Evolutionary conservation across 345 rosid species (phyloP).

Genomic region (Ceriops decandra): DNA sequence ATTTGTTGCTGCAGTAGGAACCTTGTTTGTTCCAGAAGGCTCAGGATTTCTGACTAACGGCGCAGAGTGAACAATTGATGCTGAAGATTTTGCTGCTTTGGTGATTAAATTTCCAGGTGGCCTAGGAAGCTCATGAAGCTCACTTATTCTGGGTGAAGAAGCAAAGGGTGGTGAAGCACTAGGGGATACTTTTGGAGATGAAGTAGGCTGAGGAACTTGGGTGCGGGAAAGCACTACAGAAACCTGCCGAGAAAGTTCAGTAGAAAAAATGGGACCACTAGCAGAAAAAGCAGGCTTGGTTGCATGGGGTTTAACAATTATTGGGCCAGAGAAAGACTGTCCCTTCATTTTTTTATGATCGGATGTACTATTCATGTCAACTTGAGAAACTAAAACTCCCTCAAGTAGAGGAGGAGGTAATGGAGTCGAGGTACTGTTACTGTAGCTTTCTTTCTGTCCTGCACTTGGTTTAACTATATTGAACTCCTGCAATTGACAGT

Average conservation of each 20-base stretch:
- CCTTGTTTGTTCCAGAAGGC: conserved; percentile 30
- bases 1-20: conserved; percentile 37
- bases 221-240: conserved; percentile 44
- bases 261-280: conserved; percentile 38
- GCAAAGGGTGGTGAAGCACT: conserved; percentile 76
- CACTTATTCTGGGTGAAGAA: conserved; percentile 73
- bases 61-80: conserved; percentile 72
- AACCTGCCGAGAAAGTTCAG: conserved; percentile 41
- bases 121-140: conserved; percentile 95
- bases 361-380: conserved; percentile 30
- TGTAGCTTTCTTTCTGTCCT: conserved; percentile 40
- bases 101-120: conserved; percentile 56
- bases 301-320: conserved; percentile 50
- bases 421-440: conserved; percentile 34
- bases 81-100: conserved; percentile 53
- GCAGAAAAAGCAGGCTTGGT: conserved; percentile 46
- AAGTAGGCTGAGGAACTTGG: conserved; percentile 43
- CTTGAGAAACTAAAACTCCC: conserved; percentile 42
- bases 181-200: conserved; percentile 75
- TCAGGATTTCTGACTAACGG: conserved; percentile 76
- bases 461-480: conserved; percentile 21
- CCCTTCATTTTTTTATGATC: conserved; percentile 49
- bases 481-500: conserved; percentile 25
- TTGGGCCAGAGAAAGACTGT: conserved; percentile 75
- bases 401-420: conserved; percentile 63